Base-by-base conservation (phyloP, 2,329 filamentous ascomycete genomes). In the Corniculantispora saksenae region DNA sequence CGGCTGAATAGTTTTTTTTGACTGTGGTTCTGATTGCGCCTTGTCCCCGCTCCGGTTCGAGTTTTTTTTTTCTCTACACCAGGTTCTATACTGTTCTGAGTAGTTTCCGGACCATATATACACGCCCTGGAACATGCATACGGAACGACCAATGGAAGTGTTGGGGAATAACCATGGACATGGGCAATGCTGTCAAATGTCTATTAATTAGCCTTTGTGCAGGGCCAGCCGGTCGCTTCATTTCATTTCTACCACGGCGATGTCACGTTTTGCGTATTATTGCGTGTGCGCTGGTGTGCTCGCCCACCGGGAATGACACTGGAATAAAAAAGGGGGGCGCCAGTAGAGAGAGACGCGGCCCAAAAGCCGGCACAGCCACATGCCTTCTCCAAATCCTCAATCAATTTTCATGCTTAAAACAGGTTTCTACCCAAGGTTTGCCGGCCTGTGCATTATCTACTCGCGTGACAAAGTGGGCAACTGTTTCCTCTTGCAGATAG, bases 341-440 rank as follows among this genome's bases (percentile, higher is more conserved):
- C 38, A 19, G n/a, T n/a, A n/a, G 54, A 25, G 32, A 40, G 21
- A 40, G 10, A 10, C 54, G 54, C 54, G 19, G 51, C 27, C 5
- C 35, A 38, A 7, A 38, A 38, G 8, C 35, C 35, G 2, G 21
- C 13, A 13, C n/a, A n/a, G 13, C 43, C 23, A n/a, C 35, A 45
- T 57, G 47, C 47, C 27, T 40, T 55, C 19, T n/a, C 12, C 25
- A 19, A 21, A 8, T 27, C 29, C 15, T 13, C 25, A n/a, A n/a
- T n/a, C n/a, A n/a, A 57, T 57, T 27, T 57, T 57, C 21, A 57
- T 45, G 55, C 23, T 57, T 45, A 57, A 57, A 57, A 27, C n/a
- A 40, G 6, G 21, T 2, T 43, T 13, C 35, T 32, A 10, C 32
- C 32, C 9, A 43, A 13, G 12, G 9, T 43, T 43, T 43, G 12